Conservation (phyloP, 306 rosid species). For the Amphicarpaea edgeworthii region DNA sequence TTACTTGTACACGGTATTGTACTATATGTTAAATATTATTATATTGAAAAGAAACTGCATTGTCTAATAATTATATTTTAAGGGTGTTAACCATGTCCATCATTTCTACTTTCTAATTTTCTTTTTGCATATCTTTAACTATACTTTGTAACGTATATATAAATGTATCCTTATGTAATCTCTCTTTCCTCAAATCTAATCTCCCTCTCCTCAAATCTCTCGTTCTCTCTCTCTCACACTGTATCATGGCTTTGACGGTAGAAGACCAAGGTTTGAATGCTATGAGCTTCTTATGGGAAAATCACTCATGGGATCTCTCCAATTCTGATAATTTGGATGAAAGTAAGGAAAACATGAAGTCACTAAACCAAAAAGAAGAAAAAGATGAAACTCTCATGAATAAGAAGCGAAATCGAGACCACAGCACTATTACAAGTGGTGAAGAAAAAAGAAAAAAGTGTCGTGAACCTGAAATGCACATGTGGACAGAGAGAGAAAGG, state of each 20-base stretch:
- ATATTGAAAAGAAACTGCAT: not conserved
- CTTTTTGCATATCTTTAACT: not conserved
- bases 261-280: not conserved
- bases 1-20: conserved; percentile 1
- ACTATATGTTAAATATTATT: not conserved
- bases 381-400: not conserved
- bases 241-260: conserved; percentile 27
- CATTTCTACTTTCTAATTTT: conserved; percentile 3
- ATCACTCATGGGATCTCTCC: conserved; percentile 44
- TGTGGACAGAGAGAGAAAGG: conserved; percentile 85
- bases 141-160: conserved; percentile 15
- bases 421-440: not conserved
- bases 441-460: conserved; percentile 8
- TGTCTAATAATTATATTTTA: conserved; percentile 32
- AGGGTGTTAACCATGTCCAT: not conserved
- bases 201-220: not conserved
- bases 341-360: conserved; percentile 29
- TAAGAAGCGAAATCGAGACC: conserved; percentile 16
- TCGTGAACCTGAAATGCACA: conserved; percentile 56
- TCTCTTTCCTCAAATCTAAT: not conserved
- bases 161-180: not conserved
- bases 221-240: not conserved
- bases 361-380: not conserved
- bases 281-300: conserved; percentile 35
- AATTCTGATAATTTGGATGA: conserved; percentile 41